phyloP scores from a whole-genome alignment of 371 early-diverging fungal species.

The Mortierella sp. region DNA sequence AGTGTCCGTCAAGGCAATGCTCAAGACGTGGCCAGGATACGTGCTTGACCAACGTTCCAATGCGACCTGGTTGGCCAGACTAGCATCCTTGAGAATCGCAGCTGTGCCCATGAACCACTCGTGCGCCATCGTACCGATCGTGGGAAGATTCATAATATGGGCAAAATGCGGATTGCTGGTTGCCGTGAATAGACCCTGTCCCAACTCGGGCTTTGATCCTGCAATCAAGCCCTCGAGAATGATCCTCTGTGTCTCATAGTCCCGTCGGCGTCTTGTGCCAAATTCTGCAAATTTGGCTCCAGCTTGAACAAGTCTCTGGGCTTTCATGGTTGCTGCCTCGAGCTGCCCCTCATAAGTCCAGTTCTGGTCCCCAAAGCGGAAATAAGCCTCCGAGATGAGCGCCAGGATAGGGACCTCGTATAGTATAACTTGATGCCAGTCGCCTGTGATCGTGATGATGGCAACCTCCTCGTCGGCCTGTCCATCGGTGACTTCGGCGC shows the following conservation, averaged over 20 bases:
- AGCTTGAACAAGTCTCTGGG: constrained; percentile 57
- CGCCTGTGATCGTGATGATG: constrained; percentile 65
- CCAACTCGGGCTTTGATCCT: constrained; percentile 17
- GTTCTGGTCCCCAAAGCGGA: constrained; percentile 73
- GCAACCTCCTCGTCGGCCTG: constrained; percentile 27
- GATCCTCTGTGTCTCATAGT: constrained; percentile 74
- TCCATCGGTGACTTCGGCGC: neutral
- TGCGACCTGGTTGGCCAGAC: constrained; percentile 70
- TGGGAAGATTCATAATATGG: constrained; percentile 66
- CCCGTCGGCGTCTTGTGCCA: constrained; percentile 81
- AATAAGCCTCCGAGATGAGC: constrained; percentile 79
- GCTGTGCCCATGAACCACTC: constrained; percentile 87
- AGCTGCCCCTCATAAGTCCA: constrained; percentile 76
- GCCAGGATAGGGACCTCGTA: constrained; percentile 83
- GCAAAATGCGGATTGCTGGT: constrained; percentile 83
- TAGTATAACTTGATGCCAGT: constrained; percentile 80
- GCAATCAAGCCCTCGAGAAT: constrained; percentile 64
- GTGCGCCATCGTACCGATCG: constrained; percentile 84
- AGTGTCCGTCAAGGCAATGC: constrained; percentile 82
- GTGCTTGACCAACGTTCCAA: constrained; percentile 71
- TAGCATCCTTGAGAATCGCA: constrained; percentile 69
- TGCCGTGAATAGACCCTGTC: constrained; percentile 64
- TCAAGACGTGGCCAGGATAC: constrained; percentile 64
- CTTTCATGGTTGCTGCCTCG: constrained; percentile 66
- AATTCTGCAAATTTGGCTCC: constrained; percentile 84